Evolutionary conservation across 306 rosid species (phyloP).

Genomic region (Herpetospermum pedunculosum): DNA sequence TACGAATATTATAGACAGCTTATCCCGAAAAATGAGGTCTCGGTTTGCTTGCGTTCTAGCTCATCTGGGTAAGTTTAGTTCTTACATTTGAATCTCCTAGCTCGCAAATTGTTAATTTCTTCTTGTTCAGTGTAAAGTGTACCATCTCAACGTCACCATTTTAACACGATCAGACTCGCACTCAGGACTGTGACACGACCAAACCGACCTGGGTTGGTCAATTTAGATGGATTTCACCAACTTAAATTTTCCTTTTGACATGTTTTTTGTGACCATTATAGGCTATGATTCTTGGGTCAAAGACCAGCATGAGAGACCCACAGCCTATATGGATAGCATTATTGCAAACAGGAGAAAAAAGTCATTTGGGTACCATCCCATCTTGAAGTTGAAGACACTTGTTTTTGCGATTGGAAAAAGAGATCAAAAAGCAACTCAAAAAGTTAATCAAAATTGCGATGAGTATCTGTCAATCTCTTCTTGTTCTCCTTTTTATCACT

Average conservation of each 20-base stretch:
- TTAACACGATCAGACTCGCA: neutral
- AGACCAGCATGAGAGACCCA: neutral
- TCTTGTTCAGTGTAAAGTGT: neutral
- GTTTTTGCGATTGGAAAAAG: neutral
- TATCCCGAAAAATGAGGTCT: neutral
- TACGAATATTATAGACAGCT: neutral
- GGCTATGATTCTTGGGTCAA: neutral
- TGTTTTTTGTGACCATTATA: neutral
- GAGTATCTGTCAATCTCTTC: neutral
- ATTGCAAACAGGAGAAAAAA: neutral
- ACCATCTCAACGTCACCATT: neutral
- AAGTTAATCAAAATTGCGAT: conserved; percentile 1
- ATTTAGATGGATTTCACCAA: neutral
- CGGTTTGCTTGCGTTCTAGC: neutral
- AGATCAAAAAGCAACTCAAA: neutral
- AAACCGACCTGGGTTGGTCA: neutral
- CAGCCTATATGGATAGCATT: neutral
- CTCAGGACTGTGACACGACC: neutral
- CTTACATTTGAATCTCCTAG: neutral
- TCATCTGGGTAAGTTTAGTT: neutral
- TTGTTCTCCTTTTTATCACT: neutral
- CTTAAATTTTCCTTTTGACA: neutral
- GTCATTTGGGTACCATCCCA: neutral
- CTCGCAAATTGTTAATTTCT: neutral
- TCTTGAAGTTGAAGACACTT: neutral